These are phyloP conservation scores for Raphanus hybrid DNA, from an alignment of 441 rosid species.

Conservation along the genomic window DNA sequence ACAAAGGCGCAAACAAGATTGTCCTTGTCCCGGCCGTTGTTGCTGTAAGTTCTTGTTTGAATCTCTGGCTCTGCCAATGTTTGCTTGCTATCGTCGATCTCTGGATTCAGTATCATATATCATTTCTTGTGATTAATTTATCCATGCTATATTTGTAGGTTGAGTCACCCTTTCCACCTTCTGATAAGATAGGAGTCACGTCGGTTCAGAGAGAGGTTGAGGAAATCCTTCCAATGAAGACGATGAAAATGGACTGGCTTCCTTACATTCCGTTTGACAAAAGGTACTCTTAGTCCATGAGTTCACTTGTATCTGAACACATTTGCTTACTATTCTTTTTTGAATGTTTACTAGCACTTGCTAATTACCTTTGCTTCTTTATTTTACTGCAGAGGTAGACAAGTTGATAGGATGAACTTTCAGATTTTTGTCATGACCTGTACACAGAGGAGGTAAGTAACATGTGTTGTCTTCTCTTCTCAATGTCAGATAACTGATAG, in stretches of 20 bases:
- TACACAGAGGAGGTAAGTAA: constrained; percentile 75
- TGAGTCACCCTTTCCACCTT: constrained; percentile 91
- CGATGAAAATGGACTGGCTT: constrained; percentile 99
- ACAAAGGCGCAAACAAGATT: constrained; percentile 56
- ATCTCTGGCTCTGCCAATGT: constrained; percentile 23
- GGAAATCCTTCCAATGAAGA: constrained; percentile 95
- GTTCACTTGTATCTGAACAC: not conserved
- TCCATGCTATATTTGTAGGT: constrained; percentile 52
- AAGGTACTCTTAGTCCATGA: constrained; percentile 52
- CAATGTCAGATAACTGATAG: not conserved
- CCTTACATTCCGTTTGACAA: constrained; percentile 91
- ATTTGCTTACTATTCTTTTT: constrained; percentile 19
- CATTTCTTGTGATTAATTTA: not conserved
- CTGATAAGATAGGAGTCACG: constrained; percentile 92
- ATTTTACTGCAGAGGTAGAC: constrained; percentile 63
- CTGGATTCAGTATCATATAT: not conserved
- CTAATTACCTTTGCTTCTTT: constrained; percentile 15
- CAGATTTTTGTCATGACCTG: constrained; percentile 77
- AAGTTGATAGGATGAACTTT: constrained; percentile 77
- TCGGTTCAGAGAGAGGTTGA: constrained; percentile 93
- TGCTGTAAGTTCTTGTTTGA: constrained; percentile 65
- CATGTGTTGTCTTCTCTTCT: constrained; percentile 7
- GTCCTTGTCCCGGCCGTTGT: constrained; percentile 76
- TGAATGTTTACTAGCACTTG: not conserved
- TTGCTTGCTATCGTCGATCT: not conserved